These are phyloP conservation scores for Sarocladium oryzae DNA, from an alignment of 2,329 filamentous ascomycete genomes.

Conservation along the genomic window DNA sequence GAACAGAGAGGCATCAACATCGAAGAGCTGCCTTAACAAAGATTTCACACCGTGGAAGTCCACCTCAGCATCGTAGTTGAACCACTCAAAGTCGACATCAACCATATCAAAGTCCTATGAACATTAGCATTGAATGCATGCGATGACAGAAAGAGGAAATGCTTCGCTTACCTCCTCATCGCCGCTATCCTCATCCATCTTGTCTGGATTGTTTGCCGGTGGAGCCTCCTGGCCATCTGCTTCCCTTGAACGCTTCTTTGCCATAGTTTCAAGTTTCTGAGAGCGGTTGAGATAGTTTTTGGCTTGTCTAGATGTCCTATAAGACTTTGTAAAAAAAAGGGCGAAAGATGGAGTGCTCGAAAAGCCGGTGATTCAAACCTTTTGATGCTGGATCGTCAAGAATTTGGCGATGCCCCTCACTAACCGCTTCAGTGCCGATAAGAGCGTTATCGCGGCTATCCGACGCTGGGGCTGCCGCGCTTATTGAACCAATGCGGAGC, in stretches of 20 bases:
- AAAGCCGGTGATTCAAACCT: conserved; percentile 8
- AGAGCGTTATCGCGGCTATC: conserved; percentile 14
- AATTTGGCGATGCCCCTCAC: conserved; percentile 30
- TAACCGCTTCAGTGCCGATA: conserved; percentile 27
- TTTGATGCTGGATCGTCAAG: conserved; percentile 11
- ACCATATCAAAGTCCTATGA: conserved; percentile 79
- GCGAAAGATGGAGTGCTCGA: not conserved
- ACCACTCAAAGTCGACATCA: conserved; percentile 98
- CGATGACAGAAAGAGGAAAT: not conserved
- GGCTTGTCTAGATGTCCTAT: not conserved
- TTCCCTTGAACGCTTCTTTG: conserved; percentile 45
- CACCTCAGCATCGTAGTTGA: conserved; percentile 81
- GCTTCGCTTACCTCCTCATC: conserved; percentile 42
- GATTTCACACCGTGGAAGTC: conserved; percentile 95
- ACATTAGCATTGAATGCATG: conserved; percentile 8
- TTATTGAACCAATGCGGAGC: conserved; percentile 17
- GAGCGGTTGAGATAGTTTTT: conserved; percentile 5
- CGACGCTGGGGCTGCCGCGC: conserved; percentile 19
- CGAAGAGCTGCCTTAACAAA: conserved; percentile 84
- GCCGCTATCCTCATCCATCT: conserved; percentile 45
- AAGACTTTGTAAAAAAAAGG: not conserved
- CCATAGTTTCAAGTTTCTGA: conserved; percentile 28
- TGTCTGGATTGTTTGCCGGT: conserved; percentile 34
- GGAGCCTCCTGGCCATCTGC: conserved; percentile 35
- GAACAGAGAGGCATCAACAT: conserved; percentile 78